Base-by-base conservation (phyloP, 495 filamentous ascomycete genomes). In the Beverwykella pulmonaria region DNA sequence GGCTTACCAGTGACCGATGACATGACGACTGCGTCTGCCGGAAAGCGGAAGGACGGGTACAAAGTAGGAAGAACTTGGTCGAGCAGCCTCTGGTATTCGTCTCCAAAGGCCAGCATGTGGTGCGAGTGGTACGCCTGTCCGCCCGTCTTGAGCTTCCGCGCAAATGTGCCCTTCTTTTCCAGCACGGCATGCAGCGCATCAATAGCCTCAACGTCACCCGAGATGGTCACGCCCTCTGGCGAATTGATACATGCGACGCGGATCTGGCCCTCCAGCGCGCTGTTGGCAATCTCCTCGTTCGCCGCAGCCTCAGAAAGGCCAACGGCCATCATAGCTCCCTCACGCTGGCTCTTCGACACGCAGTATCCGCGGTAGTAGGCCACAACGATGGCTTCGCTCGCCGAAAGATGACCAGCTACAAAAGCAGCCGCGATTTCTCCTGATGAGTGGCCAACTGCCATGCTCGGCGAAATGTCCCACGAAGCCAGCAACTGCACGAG, bases 361-460 rank as follows among this genome's bases (percentile, higher is more conserved):
- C 36, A 15, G 53, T 46, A 15, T 8, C 65, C 65, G 7, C 65
- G 52, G 15, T 58, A 54, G 58, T 27, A 63, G 0, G 65, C 65
- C 0, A 41, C 27, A 20, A 50, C 27, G 25, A 63, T 63, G 4
- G 59, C 65, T 1, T 57, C 44, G 7, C 17, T 14, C 2, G 52
- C 41, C 1, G 53, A 41, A 25, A 68, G 2, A 20, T 8, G 26
- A 39, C 65, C 65, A 25, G 65, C 60, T 15, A 53, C 60, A 34
- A 58, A 68, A 6, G 65, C 65, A 0, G 59, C 65, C 1, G 59
- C 65, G n/a, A 68, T 68, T 32, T 68, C 65, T n/a, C 65, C 60
- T 22, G 34, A 49, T 7, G 52, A 58, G 20, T 68, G 65, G 27
- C 60, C 60, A 8, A 68, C 52, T n/a, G 59, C 60, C 12, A 46